Conservation (phyloP, 2,329 filamentous ascomycete genomes). For the Aspergillus arachidicola region DNA sequence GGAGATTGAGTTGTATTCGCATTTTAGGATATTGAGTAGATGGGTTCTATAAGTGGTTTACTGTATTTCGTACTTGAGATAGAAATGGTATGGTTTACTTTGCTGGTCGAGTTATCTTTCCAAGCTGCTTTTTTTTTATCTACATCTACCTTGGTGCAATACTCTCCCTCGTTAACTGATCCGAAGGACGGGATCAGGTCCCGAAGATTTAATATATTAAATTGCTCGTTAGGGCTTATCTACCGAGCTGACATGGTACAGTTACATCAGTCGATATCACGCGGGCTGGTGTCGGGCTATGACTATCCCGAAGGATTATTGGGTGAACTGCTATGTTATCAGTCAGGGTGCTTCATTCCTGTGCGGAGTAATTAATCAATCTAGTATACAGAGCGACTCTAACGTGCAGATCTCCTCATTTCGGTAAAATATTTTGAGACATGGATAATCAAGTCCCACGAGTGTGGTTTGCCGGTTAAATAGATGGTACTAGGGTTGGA, state of each 20-base stretch:
- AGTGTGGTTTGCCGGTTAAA: background rate
- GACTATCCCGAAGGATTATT: background rate
- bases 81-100: background rate
- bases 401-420: background rate
- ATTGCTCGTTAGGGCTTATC: background rate
- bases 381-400: background rate
- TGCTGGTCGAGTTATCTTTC: background rate
- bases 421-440: background rate
- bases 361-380: background rate
- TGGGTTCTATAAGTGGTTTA: background rate
- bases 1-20: background rate
- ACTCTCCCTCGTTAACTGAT: background rate
- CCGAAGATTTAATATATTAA: background rate
- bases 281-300: background rate
- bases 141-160: background rate
- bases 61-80: background rate
- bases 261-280: background rate
- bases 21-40: background rate
- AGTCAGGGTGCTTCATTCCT: background rate
- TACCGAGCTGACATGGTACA: background rate
- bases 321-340: background rate
- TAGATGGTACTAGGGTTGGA: background rate
- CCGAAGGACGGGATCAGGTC: background rate
- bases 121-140: background rate
- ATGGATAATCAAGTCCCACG: background rate